These are phyloP conservation scores for Bipolaris cookei DNA, from an alignment of 2,329 filamentous ascomycete species.

Conservation along the genomic window DNA sequence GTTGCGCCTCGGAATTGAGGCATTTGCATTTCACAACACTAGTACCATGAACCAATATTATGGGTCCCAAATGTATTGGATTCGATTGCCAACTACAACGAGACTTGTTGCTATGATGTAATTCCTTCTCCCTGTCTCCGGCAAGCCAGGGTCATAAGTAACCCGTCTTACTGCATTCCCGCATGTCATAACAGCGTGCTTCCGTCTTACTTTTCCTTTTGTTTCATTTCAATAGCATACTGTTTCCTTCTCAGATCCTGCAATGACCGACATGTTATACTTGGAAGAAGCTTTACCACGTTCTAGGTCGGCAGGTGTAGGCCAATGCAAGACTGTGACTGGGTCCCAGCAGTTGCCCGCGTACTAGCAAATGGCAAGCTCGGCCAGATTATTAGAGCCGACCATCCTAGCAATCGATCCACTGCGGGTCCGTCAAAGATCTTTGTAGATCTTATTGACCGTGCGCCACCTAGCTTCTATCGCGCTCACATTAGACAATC, in stretches of 20 bases:
- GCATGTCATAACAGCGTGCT: neutral
- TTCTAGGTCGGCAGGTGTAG: neutral
- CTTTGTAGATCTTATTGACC: slow-evolving; percentile 2
- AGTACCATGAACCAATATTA: too few species aligned
- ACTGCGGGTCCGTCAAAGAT: slow-evolving; percentile 6
- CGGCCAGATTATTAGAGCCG: slow-evolving; percentile 2
- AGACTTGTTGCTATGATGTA: neutral
- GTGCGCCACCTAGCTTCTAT: neutral
- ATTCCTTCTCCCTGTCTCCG: neutral
- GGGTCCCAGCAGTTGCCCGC: neutral
- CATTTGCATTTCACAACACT: neutral
- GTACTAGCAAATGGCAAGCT: neutral
- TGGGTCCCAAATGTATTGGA: neutral
- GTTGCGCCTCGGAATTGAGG: neutral
- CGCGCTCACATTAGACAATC: neutral
- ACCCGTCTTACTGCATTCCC: neutral
- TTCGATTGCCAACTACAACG: neutral
- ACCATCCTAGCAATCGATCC: neutral
- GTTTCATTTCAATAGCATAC: neutral
- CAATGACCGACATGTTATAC: too few species aligned
- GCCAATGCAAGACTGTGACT: neutral
- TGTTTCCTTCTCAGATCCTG: neutral
- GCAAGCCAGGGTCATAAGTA: neutral
- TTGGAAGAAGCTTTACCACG: neutral
- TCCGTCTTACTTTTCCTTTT: too few species aligned